A percentile compares a stretch with the other conserved stretches of the same genome.
Evolutionary conservation across 345 rosid genomes (phyloP).

Genomic region (Eucalyptus viminalis): DNA sequence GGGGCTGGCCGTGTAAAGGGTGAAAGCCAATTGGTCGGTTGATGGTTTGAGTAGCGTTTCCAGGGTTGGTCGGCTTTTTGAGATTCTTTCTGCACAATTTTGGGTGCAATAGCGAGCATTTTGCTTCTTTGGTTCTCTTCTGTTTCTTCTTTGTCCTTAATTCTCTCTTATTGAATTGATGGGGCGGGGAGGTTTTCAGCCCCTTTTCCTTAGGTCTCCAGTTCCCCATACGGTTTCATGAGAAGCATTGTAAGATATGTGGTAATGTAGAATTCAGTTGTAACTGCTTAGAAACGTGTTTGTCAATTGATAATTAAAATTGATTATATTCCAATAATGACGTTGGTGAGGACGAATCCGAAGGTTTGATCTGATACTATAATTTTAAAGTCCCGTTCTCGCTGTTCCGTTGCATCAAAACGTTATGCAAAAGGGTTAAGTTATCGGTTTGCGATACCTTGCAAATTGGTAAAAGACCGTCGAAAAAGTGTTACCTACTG

Average conservation of each 20-base stretch:
- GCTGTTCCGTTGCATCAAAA: not conserved
- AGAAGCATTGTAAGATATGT: not conserved
- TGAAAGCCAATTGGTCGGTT: not conserved
- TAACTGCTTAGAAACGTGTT: constrained; percentile 17
- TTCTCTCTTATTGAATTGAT: not conserved
- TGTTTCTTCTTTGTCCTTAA: not conserved
- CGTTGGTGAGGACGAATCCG: not conserved
- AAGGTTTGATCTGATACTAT: not conserved
- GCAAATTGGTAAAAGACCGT: not conserved
- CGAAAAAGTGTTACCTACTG: not conserved
- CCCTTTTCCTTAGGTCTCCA: constrained; percentile 1
- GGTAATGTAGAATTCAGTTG: constrained; percentile 28
- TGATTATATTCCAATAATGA: not conserved
- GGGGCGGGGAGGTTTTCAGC: not conserved
- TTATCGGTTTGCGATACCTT: not conserved
- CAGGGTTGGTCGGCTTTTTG: constrained; percentile 29
- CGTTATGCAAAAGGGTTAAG: not conserved
- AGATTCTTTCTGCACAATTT: constrained; percentile 47
- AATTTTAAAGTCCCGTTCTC: not conserved
- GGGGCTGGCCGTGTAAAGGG: constrained; percentile 11
- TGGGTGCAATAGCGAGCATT: constrained; percentile 32
- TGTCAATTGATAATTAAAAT: constrained; percentile 1
- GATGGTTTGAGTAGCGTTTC: not conserved
- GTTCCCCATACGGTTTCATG: constrained; percentile 15
- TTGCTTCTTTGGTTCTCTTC: not conserved